Conservation (phyloP, 2,329 filamentous ascomycete species). For the Aspergillus pseudoviridinutans region DNA sequence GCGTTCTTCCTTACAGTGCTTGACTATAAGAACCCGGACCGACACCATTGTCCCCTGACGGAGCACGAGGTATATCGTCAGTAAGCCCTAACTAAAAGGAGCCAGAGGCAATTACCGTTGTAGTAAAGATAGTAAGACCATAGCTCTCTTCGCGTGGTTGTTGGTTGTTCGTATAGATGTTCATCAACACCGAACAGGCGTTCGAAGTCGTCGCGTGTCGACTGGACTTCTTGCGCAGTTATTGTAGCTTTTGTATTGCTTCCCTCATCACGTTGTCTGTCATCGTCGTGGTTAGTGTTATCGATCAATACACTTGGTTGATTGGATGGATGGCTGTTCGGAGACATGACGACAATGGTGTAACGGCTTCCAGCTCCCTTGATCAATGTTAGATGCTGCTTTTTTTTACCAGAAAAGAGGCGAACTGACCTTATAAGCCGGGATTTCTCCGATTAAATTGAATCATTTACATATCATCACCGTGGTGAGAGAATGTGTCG, state of each 20-base stretch:
- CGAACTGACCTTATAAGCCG: neutral
- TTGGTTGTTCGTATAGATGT: slow-evolving; percentile 34
- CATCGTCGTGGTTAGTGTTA: neutral
- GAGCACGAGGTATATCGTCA: neutral
- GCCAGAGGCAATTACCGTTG: slow-evolving; percentile 26
- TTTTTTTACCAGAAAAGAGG: neutral
- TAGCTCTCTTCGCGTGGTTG: slow-evolving; percentile 38
- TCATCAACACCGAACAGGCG: slow-evolving; percentile 36
- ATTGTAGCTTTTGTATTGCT: neutral
- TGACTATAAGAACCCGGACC: slow-evolving; percentile 41
- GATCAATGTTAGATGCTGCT: neutral
- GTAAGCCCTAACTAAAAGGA: neutral
- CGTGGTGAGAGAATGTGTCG: neutral
- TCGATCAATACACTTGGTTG: neutral
- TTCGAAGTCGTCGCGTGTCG: slow-evolving; percentile 29
- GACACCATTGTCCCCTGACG: slow-evolving; percentile 40
- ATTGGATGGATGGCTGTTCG: neutral
- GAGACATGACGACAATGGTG: neutral
- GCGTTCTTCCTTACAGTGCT: slow-evolving; percentile 26
- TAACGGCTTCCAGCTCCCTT: neutral
- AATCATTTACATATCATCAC: neutral
- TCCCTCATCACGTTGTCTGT: neutral
- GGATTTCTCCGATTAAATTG: neutral
- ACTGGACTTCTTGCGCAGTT: slow-evolving; percentile 13
- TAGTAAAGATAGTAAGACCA: slow-evolving; percentile 46